These are phyloP conservation scores for Penicillium soppii DNA, from an alignment of 495 filamentous ascomycete species.

Conservation along the genomic window DNA sequence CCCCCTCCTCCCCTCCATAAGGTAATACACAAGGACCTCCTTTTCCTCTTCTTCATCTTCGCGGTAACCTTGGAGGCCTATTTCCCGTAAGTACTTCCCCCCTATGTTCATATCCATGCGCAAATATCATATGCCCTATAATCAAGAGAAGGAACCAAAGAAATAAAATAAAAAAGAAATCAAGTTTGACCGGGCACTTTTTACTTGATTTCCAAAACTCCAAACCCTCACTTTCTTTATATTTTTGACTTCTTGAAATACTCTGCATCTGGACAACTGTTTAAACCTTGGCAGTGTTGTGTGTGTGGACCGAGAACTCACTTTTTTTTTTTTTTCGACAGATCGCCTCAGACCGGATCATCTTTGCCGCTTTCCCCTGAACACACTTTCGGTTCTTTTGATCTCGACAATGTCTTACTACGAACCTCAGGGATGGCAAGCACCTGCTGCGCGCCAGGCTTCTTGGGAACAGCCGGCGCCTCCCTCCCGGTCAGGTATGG, in stretches of 20 bases:
- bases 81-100: slow-evolving; percentile 25
- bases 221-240: too few relatives aligned
- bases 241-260: neutral
- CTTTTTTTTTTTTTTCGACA: slow-evolving; percentile 18
- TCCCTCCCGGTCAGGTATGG: slow-evolving; percentile 81
- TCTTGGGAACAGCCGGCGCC: slow-evolving; percentile 85
- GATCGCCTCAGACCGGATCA: slow-evolving; percentile 35
- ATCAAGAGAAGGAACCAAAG: too few relatives aligned
- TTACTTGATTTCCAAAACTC: too few relatives aligned
- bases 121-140: too few relatives aligned
- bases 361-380: slow-evolving; percentile 28
- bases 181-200: too few relatives aligned
- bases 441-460: slow-evolving; percentile 59
- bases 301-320: slow-evolving; percentile 11
- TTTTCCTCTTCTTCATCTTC: slow-evolving; percentile 24
- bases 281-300: slow-evolving; percentile 4
- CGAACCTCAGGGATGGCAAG: slow-evolving; percentile 80
- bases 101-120: neutral
- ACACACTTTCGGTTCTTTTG: slow-evolving; percentile 16
- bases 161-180: too few relatives aligned
- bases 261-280: neutral
- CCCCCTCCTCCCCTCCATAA: slow-evolving; percentile 12
- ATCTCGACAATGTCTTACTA: slow-evolving; percentile 74
- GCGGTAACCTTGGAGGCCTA: slow-evolving; percentile 25
- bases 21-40: slow-evolving; percentile 17